Conservation (phyloP, 2,329 filamentous ascomycete species). For the Trichoderma gracile region DNA sequence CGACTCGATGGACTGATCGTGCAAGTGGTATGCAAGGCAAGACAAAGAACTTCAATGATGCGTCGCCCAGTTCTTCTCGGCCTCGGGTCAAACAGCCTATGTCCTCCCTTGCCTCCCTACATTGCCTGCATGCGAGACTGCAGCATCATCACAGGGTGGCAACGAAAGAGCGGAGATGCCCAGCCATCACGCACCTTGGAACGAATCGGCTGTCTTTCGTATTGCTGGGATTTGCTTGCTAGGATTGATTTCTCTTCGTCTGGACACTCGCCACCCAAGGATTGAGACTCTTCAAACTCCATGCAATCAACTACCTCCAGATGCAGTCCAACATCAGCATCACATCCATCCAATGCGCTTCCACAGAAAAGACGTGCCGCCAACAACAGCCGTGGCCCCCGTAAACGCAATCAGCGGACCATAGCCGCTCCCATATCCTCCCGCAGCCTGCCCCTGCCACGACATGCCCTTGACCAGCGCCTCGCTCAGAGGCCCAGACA, state of each 20-base stretch:
- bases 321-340: neutral
- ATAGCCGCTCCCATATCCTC: conserved; percentile 39
- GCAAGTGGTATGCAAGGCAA: no score
- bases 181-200: neutral
- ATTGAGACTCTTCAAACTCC: no score
- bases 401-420: conserved; percentile 41
- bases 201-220: neutral
- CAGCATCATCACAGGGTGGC: neutral
- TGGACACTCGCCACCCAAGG: no score
- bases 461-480: conserved; percentile 49
- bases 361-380: conserved; percentile 38
- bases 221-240: neutral
- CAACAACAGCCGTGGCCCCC: conserved; percentile 36
- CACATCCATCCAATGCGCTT: conserved; percentile 39
- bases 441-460: conserved; percentile 41
- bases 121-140: neutral
- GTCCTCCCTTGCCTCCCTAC: neutral
- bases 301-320: neutral
- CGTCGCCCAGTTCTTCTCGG: neutral
- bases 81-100: neutral
- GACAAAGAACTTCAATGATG: neutral
- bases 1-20: no score
- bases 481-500: conserved; percentile 58
- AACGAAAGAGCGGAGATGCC: neutral
- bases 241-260: neutral